Evolutionary conservation across 73 alveolate species (phyloP).

Genomic region (Effrenium voratum): DNA sequence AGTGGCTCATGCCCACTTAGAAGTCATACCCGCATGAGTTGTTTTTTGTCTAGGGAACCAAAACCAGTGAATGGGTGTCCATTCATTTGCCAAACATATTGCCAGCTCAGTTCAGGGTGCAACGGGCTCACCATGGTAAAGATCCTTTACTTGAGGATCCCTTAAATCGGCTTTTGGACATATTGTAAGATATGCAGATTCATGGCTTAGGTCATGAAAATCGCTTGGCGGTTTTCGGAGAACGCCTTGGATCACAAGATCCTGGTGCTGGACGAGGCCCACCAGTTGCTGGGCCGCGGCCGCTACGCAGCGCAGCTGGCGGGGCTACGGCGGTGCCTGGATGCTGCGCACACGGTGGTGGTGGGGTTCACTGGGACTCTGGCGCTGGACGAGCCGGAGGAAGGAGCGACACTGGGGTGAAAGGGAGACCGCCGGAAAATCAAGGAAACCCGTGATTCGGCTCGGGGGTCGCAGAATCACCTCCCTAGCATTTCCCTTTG

Average conservation of each 20-base stretch:
- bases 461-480: no score
- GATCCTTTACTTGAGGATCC: no score
- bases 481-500: no score
- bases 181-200: no score
- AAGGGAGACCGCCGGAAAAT: no score
- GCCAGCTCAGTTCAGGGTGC: neutral
- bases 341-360: neutral
- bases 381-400: neutral
- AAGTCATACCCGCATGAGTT: no score
- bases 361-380: constrained; percentile 33
- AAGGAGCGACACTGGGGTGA: no score
- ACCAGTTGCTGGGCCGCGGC: constrained; percentile 7
- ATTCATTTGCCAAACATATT: neutral
- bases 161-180: no score
- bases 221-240: constrained; percentile 29
- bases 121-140: neutral
- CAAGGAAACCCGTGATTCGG: no score
- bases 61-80: no score
- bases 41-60: no score
- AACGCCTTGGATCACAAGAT: constrained; percentile 9
- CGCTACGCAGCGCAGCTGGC: neutral
- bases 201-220: constrained; percentile 24
- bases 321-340: neutral
- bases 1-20: no score
- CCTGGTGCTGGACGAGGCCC: constrained; percentile 8